Base-by-base conservation (phyloP, 31 red algal species). In the Odonthalia washingtoniensis region DNA sequence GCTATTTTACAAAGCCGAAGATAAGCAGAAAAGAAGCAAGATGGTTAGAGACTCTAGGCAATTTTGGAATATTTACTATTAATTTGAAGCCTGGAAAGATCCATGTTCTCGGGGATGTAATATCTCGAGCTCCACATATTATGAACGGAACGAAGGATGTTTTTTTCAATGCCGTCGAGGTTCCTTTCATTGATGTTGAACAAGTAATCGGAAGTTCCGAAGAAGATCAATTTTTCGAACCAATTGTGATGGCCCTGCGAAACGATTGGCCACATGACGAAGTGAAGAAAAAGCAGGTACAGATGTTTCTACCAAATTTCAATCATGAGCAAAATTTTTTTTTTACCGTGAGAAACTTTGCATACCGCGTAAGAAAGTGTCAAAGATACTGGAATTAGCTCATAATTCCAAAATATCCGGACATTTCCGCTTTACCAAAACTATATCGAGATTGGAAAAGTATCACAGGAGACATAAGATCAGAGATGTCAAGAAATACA, bases 11-110 rank as follows among this genome's bases (percentile, higher is more conserved):
- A 12, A 32, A 72, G 67, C 16, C 16, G 67, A 28, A 17, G 12
- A 16, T 72, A 17, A 72, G 30, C 32, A 16, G 67, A 72, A 12
- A 32, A 12, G 67, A 72, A 72, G 18, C 67, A 72, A 17, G 67
- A 17, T 72, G 67, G 67, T 32, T 72, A 32, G 67, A 72, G 16
- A 72, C 30, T 72, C 12, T 72, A 12, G 67, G 52, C 14, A 61
- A 61, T 24, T 14, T 61, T 61, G 52, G 52, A 17, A 17, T 61
- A 24, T 17, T 61, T 61, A 14, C 52, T 14, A 61, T 14, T 17
- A 61, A 14, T 17, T 61, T 61, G 52, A 61, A 61, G 24, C 14
- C 52, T 61, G 14, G 52, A 17, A 61, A 61, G 52, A 61, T 61
- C 24, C 52, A 61, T 61, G n/a, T 61, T 61, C 16, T 61, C 24